Conservation (phyloP, 2,329 filamentous ascomycete species). For the Neospermospora avenae region DNA sequence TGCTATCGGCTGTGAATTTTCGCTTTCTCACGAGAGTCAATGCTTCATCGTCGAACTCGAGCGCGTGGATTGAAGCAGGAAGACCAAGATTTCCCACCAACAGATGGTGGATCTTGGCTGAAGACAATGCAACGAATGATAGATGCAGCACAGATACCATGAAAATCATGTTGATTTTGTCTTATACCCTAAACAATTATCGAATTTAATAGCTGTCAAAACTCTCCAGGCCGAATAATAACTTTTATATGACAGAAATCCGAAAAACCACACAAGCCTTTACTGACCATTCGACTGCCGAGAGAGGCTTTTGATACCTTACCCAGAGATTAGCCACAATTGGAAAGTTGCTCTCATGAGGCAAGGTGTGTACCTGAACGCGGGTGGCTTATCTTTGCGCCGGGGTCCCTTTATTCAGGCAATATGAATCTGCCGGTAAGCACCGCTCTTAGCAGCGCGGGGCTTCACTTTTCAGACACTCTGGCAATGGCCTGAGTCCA, state of each 20-base stretch:
- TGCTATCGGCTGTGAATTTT: constrained; percentile 2
- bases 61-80: constrained; percentile 6
- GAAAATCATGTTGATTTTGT: background rate
- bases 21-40: constrained; percentile 8
- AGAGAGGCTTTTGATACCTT: background rate
- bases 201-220: background rate
- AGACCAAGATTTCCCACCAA: constrained; percentile 11
- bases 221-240: background rate
- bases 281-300: background rate
- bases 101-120: constrained; percentile 8
- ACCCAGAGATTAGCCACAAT: background rate
- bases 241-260: background rate
- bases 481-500: too few species aligned
- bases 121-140: background rate
- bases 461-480: too few species aligned
- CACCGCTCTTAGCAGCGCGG: too few species aligned
- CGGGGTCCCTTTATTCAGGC: background rate
- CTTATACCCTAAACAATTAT: background rate
- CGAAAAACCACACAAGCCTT: background rate
- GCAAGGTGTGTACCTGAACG: background rate
- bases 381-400: background rate
- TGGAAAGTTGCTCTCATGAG: background rate
- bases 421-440: background rate
- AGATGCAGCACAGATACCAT: background rate
- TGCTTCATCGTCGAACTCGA: constrained; percentile 11